Base-by-base conservation (phyloP, 176 grass and related monocot genomes). In the Oryza coarctata region DNA sequence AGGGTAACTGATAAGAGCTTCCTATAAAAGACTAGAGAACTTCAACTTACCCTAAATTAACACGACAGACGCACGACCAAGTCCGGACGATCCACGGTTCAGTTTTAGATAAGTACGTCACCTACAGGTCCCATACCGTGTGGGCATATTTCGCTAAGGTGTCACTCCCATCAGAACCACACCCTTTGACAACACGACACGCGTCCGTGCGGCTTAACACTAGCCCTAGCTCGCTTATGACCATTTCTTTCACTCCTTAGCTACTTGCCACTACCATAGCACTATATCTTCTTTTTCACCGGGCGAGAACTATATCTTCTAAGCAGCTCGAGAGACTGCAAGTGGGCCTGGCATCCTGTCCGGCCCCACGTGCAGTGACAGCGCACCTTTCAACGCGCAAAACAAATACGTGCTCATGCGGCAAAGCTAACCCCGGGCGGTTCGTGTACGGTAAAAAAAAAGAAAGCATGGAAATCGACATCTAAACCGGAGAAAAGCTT, bases 401-500 rank as follows among this genome's bases (percentile, higher is more conserved):
- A 58, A 22, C 18, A 18, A 18, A 30, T 76, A 14, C 73, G 22
- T 61, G 50, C 6, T 60, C n/a, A 29, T 14, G 34, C 22, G 52
- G 74, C 74, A 52, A 84, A 32, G 72, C 63, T 13, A 32, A 13
- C 1, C 61, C 39, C 33, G 62, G 47, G 8, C 7, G 31, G 72
- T 68, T 81, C 70, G 8, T 10, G 5, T 44, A n/a, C n/a, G 44
- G 77, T 63, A 35, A 49, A 61, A 39, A 45, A 55, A 55, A 55
- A 55, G 17, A 83, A 67, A 63, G 64, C 50, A 75, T 3, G 6
- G 23, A 79, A 71, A 67, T 33, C 5, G 79, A 90, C 79, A 25
- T 63, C 68, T 18, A 33, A 75, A 49, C 84, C 47, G 33, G 84
- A 45, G 12, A 44, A 62, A 79, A 14, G 36, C 74, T 61, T 79